Evolutionary conservation across 2,329 filamentous ascomycete species (phyloP).

Genomic region (Fusarium sp.): DNA sequence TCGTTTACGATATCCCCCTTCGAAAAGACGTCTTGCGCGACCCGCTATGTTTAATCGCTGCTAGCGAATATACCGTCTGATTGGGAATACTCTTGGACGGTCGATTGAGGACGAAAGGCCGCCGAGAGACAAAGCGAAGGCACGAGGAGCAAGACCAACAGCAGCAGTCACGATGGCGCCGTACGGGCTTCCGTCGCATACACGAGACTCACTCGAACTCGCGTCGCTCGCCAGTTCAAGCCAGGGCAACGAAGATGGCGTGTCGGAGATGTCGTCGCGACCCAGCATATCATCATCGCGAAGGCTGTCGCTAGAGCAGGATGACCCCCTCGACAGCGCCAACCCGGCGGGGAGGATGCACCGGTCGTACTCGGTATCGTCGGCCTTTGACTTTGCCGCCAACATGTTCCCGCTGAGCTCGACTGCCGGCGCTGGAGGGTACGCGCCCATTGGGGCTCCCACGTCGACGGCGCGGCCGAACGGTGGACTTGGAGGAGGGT

Average conservation of each 20-base stretch:
- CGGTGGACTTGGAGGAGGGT: constrained; percentile 76
- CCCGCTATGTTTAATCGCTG: constrained; percentile 44
- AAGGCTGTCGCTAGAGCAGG: constrained; percentile 83
- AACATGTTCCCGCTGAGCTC: constrained; percentile 94
- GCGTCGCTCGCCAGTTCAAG: constrained; percentile 93
- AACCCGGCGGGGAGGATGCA: constrained; percentile 61
- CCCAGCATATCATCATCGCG: constrained; percentile 95
- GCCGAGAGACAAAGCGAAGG: constrained; percentile 2
- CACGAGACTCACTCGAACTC: constrained; percentile 95
- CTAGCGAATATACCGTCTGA: constrained; percentile 29
- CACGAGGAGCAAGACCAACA: too few species aligned
- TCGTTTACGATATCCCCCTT: constrained; percentile 7
- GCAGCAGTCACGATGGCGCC: constrained; percentile 55
- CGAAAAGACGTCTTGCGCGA: constrained; percentile 2
- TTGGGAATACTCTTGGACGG: constrained; percentile 29
- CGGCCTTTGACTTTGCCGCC: constrained; percentile 94
- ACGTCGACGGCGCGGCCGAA: constrained; percentile 62
- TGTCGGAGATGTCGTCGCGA: constrained; percentile 76
- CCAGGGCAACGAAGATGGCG: constrained; percentile 63
- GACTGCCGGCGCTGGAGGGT: constrained; percentile 76
- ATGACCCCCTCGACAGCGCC: constrained; percentile 77
- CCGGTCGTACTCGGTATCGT: constrained; percentile 89
- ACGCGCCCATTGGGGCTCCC: constrained; percentile 87
- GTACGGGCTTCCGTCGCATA: constrained; percentile 58
- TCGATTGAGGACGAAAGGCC: constrained; percentile 15